A percentile compares a stretch with the other conserved stretches of the same genome.
These are phyloP conservation scores for Glycyrrhiza uralensis DNA, from an alignment of 306 rosid genomes.

Conservation along the genomic window DNA sequence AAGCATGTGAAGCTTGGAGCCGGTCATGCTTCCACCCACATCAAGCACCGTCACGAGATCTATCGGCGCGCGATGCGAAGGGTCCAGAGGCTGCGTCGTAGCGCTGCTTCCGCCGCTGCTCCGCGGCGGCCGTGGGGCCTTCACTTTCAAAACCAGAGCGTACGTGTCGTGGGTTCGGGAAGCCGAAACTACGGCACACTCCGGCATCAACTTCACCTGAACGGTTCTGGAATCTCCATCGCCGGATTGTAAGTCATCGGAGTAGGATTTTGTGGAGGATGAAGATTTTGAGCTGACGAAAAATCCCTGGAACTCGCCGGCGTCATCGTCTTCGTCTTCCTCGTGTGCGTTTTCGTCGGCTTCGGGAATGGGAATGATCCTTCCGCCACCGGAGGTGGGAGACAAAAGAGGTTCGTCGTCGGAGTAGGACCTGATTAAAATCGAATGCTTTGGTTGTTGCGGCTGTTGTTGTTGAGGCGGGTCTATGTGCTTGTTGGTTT, in stretches of 20 bases:
- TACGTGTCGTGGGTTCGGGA: slow-evolving; percentile 52
- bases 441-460: slow-evolving; percentile 22
- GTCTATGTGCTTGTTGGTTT: slow-evolving; percentile 18
- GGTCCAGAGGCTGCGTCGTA: slow-evolving; percentile 22
- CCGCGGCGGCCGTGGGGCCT: slow-evolving; percentile 52
- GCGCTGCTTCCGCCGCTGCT: not conserved
- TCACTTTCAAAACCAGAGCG: slow-evolving; percentile 64
- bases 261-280: slow-evolving; percentile 37
- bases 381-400: slow-evolving; percentile 39
- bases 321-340: slow-evolving; percentile 43
- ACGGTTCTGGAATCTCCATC: slow-evolving; percentile 50
- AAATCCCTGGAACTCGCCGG: slow-evolving; percentile 78
- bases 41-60: slow-evolving; percentile 82
- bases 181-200: slow-evolving; percentile 57
- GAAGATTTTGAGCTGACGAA: slow-evolving; percentile 61
- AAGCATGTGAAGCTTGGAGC: slow-evolving; percentile 70
- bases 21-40: slow-evolving; percentile 67
- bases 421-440: slow-evolving; percentile 45
- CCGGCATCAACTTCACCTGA: slow-evolving; percentile 68
- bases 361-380: slow-evolving; percentile 65
- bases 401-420: slow-evolving; percentile 77
- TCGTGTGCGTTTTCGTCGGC: slow-evolving; percentile 59
- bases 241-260: slow-evolving; percentile 24
- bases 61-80: slow-evolving; percentile 61
- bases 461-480: not conserved